Base-by-base conservation (phyloP, 2,329 filamentous ascomycete genomes). In the Sarocladium oryzae region DNA sequence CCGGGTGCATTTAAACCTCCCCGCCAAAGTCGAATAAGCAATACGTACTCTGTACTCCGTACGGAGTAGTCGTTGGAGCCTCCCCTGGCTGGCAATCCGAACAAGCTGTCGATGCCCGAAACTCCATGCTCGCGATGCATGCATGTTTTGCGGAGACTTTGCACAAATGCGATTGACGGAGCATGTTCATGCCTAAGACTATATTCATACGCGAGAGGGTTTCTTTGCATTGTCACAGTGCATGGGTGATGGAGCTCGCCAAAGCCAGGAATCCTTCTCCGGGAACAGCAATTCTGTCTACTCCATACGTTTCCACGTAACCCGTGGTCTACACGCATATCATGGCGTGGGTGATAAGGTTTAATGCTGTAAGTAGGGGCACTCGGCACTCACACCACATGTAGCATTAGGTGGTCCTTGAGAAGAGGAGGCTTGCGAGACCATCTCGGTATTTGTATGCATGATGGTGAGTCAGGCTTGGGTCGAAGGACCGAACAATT, bases 401-500 rank as follows among this genome's bases (percentile, higher is more conserved):
- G 26, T 32, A 20, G n/a, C n/a, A n/a, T n/a, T n/a, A n/a, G n/a
- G n/a, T n/a, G n/a, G n/a, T n/a, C n/a, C n/a, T n/a, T n/a, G n/a
- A n/a, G n/a, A n/a, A n/a, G n/a, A n/a, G n/a, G n/a, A n/a, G n/a
- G n/a, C n/a, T n/a, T n/a, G n/a, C n/a, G n/a, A n/a, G n/a, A n/a
- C n/a, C n/a, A n/a, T n/a, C n/a, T n/a, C n/a, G n/a, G n/a, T n/a
- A n/a, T n/a, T n/a, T n/a, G n/a, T n/a, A n/a, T n/a, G n/a, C n/a
- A n/a, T n/a, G n/a, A n/a, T n/a, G 4, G 15, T 33, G 43, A 48
- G 16, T 33, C 43, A 33, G 24, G 16, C 11, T 33, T 20, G 43
- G n/a, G 26, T 21, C 28, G 16, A 21, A 30, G 43, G 43, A 20
- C 40, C 40, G 40, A 43, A 43, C n/a, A n/a, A 43, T 43, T 26